A percentile compares a stretch with the other conserved stretches of the same genome.
phyloP scores from a whole-genome alignment of 2,329 filamentous ascomycete species.

The Colletotrichum magnum region DNA sequence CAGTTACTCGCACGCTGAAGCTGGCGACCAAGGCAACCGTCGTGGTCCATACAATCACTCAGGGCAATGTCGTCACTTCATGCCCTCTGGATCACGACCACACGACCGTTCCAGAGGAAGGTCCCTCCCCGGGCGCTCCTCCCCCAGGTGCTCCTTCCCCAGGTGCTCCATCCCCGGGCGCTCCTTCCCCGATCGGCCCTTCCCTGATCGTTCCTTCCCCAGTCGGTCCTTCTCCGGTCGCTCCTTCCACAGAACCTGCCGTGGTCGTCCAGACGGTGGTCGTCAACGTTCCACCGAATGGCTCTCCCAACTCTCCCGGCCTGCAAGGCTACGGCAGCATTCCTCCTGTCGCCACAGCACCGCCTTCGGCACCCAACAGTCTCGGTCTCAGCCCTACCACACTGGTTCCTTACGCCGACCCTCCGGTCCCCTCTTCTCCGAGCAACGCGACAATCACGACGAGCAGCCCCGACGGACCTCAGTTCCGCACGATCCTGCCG shows the following conservation, averaged over 20 bases:
- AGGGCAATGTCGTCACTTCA: not conserved
- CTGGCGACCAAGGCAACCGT: conserved; percentile 28
- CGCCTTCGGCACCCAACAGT: not conserved
- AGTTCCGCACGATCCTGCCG: conserved; percentile 29
- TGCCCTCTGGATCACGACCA: not conserved
- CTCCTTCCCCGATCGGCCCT: too few relatives aligned
- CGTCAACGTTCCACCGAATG: conserved; percentile 23
- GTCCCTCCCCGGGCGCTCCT: not conserved
- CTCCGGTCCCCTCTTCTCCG: not conserved
- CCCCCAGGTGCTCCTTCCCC: not conserved
- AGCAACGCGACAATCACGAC: conserved; percentile 23
- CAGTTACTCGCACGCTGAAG: conserved; percentile 34
- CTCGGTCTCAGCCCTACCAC: conserved; percentile 2
- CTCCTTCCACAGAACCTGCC: not conserved
- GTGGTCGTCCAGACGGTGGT: conserved; percentile 29
- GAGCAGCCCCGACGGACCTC: conserved; percentile 7
- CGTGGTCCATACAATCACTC: conserved; percentile 11
- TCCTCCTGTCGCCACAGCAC: conserved; percentile 13
- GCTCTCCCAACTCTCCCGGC: not conserved
- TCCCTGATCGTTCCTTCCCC: not conserved
- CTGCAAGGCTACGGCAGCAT: conserved; percentile 20
- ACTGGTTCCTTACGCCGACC: conserved; percentile 25
- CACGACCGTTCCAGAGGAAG: not conserved
- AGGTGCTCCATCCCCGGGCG: not conserved
- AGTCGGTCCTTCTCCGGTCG: not conserved